These are phyloP conservation scores for Colletotrichum falcatum DNA, from an alignment of 2,329 filamentous ascomycete species.

Conservation along the genomic window DNA sequence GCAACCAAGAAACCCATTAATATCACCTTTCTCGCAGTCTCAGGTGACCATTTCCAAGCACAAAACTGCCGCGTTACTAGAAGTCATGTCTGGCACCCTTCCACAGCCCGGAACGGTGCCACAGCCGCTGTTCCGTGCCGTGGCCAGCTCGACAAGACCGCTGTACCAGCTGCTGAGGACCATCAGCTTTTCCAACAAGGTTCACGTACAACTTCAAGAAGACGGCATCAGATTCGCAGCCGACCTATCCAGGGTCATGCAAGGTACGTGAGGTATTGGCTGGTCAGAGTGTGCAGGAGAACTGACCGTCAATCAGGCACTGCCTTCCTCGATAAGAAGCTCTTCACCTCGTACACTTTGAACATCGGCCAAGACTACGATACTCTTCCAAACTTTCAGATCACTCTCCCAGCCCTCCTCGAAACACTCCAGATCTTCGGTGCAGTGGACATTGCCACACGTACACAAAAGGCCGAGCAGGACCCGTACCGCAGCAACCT, in stretches of 20 bases:
- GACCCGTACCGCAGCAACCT: constrained; percentile 72
- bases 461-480: constrained; percentile 68
- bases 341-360: constrained; percentile 89
- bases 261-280: constrained; percentile 74
- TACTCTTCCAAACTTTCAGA: constrained; percentile 78
- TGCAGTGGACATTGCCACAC: constrained; percentile 75
- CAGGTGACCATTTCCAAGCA: constrained; percentile 27
- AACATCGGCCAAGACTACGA: constrained; percentile 59
- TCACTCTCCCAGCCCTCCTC: constrained; percentile 87
- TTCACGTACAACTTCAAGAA: constrained; percentile 79
- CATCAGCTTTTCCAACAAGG: constrained; percentile 70
- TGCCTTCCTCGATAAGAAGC: constrained; percentile 86
- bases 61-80: not conserved
- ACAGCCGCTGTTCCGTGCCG: constrained; percentile 75
- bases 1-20: constrained; percentile 38
- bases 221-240: constrained; percentile 89
- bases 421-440: constrained; percentile 97
- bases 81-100: constrained; percentile 43
- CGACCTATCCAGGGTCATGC: constrained; percentile 90
- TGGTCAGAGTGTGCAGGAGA: constrained; percentile 51
- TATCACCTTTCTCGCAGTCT: constrained; percentile 14
- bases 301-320: constrained; percentile 32
- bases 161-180: constrained; percentile 73
- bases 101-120: constrained; percentile 43
- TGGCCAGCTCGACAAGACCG: constrained; percentile 82